These are phyloP conservation scores for Hippophae tibetana DNA, from an alignment of 306 rosid genomes.

Conservation along the genomic window DNA sequence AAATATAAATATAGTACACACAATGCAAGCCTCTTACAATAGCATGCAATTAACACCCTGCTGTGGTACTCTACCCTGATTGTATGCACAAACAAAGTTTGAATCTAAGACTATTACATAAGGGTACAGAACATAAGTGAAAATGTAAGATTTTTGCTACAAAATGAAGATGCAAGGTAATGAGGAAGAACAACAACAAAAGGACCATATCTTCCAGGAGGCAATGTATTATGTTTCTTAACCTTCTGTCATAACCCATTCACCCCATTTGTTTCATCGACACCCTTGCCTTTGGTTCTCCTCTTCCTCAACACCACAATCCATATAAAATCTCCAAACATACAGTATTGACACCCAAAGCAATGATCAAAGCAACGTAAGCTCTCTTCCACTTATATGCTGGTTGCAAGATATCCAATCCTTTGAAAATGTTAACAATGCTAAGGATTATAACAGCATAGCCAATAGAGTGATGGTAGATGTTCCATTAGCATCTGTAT, in stretches of 20 bases:
- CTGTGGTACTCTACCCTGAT: no score
- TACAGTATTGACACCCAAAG: constrained; percentile 53
- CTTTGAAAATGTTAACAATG: constrained; percentile 58
- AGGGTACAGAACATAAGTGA: no score
- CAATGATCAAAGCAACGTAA: constrained; percentile 58
- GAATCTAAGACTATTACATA: no score
- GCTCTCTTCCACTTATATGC: constrained; percentile 48
- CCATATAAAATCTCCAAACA: constrained; percentile 65
- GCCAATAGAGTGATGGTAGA: constrained; percentile 61
- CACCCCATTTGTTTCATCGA: constrained; percentile 28
- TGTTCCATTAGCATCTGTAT: constrained; percentile 65
- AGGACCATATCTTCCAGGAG: no score
- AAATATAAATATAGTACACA: no score
- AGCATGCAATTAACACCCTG: no score
- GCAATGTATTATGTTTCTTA: no score
- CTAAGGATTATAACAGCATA: constrained; percentile 59
- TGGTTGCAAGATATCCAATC: constrained; percentile 56
- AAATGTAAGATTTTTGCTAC: no score
- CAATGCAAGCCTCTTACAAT: no score
- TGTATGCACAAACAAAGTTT: no score
- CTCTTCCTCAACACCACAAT: constrained; percentile 39
- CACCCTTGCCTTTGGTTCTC: constrained; percentile 26
- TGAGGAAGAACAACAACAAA: no score
- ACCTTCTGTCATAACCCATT: constrained; percentile 32
- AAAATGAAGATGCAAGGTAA: no score